Conservation (phyloP, 345 rosid genomes). For the Brassica carinata region DNA sequence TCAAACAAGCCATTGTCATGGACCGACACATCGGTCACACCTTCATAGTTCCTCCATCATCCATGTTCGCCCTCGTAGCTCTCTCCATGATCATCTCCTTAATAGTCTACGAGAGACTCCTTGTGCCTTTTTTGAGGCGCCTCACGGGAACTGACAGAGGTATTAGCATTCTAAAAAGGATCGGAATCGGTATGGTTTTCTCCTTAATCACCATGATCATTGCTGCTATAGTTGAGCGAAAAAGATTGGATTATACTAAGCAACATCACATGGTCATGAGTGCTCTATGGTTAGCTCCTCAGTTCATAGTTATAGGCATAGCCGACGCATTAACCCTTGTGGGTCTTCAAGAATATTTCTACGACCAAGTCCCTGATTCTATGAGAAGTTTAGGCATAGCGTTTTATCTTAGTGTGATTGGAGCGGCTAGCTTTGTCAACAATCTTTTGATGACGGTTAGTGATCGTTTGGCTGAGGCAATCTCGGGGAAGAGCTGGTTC, state of each 20-base stretch:
- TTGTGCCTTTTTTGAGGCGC: constrained; percentile 45
- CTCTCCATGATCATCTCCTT: constrained; percentile 48
- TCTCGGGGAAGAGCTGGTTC: constrained; percentile 64
- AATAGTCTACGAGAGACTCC: constrained; percentile 48
- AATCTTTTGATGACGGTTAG: constrained; percentile 64
- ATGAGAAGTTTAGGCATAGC: constrained; percentile 70
- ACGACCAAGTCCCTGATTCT: constrained; percentile 70
- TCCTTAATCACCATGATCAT: constrained; percentile 42
- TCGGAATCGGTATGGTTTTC: constrained; percentile 55
- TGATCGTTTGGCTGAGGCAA: constrained; percentile 49
- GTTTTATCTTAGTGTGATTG: constrained; percentile 59
- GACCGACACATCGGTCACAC: constrained; percentile 46
- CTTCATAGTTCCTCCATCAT: constrained; percentile 53
- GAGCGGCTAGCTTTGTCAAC: constrained; percentile 72
- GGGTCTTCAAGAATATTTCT: constrained; percentile 71
- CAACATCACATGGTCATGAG: constrained; percentile 35
- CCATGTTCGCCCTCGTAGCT: constrained; percentile 43
- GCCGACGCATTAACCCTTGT: constrained; percentile 60
- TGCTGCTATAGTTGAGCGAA: constrained; percentile 53
- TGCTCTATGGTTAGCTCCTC: constrained; percentile 58
- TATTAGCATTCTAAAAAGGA: constrained; percentile 52
- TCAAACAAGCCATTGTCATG: constrained; percentile 74
- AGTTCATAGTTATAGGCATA: constrained; percentile 47
- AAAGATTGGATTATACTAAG: constrained; percentile 39
- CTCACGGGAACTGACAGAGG: constrained; percentile 52